Evolutionary conservation across 306 rosid genomes (phyloP).

Genomic region (Medicago arabica): DNA sequence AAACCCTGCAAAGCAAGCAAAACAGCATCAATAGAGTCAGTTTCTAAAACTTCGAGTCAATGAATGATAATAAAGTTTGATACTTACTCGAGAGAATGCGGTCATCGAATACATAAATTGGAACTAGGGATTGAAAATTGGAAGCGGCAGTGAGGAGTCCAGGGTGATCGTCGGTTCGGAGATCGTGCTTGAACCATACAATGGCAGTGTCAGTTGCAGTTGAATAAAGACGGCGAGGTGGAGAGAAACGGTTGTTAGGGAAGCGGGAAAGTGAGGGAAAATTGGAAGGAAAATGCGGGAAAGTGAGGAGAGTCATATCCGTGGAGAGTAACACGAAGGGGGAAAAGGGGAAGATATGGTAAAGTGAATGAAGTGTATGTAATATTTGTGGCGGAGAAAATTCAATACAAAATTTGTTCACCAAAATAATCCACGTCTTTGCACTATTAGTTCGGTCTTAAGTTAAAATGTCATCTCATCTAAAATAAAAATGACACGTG

Average conservation of each 20-base stretch:
- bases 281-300: conserved; percentile 49
- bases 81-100: conserved; percentile 75
- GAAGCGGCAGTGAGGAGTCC: conserved; percentile 67
- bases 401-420: conserved; percentile 1
- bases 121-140: conserved; percentile 53
- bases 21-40: background rate
- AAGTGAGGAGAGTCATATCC: conserved; percentile 63
- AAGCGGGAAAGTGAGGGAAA: conserved; percentile 53
- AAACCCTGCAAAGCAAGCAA: conserved; percentile 56
- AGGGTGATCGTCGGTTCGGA: conserved; percentile 83
- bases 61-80: background rate
- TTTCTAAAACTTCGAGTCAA: background rate
- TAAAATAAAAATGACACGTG: too few species aligned
- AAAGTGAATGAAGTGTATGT: background rate
- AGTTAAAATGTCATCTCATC: too few species aligned
- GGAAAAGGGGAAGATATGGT: too few species aligned
- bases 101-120: conserved; percentile 80
- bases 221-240: conserved; percentile 33
- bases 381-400: conserved; percentile 39
- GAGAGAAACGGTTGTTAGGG: too few species aligned
- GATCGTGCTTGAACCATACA: conserved; percentile 91
- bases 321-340: too few species aligned
- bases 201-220: conserved; percentile 48
- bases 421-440: too few species aligned
- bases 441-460: too few species aligned